Evolutionary conservation across 441 rosid species (phyloP).

Genomic region (Populus hybrid): DNA sequence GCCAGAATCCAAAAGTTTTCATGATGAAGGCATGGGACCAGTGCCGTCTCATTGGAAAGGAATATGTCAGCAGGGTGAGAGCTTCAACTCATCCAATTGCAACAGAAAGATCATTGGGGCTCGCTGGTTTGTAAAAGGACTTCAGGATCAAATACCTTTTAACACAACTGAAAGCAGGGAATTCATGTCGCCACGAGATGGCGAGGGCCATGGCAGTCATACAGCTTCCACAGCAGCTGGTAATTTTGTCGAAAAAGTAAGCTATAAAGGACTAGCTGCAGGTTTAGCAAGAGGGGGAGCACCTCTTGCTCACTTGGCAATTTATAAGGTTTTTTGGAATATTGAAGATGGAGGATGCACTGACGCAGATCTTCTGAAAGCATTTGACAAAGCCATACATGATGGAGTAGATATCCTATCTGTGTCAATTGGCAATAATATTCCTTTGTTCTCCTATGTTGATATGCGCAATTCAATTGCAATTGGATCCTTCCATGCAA

Average conservation of each 20-base stretch:
- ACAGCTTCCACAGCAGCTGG: constrained; percentile 63
- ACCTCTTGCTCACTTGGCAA: constrained; percentile 55
- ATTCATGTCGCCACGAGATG: too few species aligned
- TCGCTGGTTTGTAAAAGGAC: constrained; percentile 46
- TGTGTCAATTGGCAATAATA: too few species aligned
- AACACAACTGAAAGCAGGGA: too few species aligned
- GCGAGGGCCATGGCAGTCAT: constrained; percentile 68
- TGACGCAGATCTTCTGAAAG: constrained; percentile 59
- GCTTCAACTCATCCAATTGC: constrained; percentile 37
- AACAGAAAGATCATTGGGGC: constrained; percentile 63
- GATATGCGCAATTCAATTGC: constrained; percentile 42
- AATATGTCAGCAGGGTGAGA: constrained; percentile 41
- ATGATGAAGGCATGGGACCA: constrained; percentile 47
- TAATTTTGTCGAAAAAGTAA: constrained; percentile 36
- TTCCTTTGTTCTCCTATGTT: too few species aligned
- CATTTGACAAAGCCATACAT: constrained; percentile 53
- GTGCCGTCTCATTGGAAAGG: constrained; percentile 66
- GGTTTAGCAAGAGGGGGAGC: constrained; percentile 66
- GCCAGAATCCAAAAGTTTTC: constrained; percentile 62
- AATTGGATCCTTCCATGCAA: constrained; percentile 52
- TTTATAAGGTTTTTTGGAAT: constrained; percentile 71
- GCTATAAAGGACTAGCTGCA: constrained; percentile 47
- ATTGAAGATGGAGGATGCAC: constrained; percentile 39
- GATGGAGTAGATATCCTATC: too few species aligned
- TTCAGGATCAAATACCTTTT: constrained; percentile 37